A percentile compares a stretch with the other conserved stretches of the same genome.
These are phyloP conservation scores for Crassisporium funariophilum DNA, from an alignment of 768 basidiomycete species.

Conservation along the genomic window DNA sequence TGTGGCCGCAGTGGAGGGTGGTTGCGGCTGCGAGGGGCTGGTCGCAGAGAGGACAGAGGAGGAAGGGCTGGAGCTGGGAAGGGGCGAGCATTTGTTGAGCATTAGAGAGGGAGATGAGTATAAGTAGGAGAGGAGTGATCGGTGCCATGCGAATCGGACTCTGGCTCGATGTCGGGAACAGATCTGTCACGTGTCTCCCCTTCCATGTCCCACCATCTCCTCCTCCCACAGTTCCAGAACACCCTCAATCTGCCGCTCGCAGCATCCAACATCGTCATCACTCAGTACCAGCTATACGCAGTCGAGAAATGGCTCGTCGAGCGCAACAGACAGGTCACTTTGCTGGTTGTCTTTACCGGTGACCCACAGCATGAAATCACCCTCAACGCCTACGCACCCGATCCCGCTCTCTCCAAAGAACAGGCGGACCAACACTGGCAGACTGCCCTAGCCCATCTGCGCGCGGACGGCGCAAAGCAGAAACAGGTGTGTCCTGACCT, in stretches of 20 bases:
- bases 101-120: neutral
- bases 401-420: neutral
- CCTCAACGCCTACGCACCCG: neutral
- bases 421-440: constrained; percentile 11
- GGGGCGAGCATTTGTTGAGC: constrained; percentile 18
- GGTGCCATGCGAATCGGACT: too few species aligned
- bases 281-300: neutral
- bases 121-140: neutral
- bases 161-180: constrained; percentile 16
- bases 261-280: neutral
- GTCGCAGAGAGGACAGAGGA: constrained; percentile 62
- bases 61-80: constrained; percentile 32
- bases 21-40: constrained; percentile 57
- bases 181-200: constrained; percentile 18
- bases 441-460: constrained; percentile 50
- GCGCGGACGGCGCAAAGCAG: constrained; percentile 73
- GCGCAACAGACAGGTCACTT: constrained; percentile 13
- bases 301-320: constrained; percentile 18
- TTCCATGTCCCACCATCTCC: constrained; percentile 6
- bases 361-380: neutral
- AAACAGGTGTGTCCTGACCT: too few species aligned
- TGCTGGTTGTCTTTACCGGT: neutral
- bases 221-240: neutral
- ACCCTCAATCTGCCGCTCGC: neutral
- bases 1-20: constrained; percentile 84